These are phyloP conservation scores for Monosporozyma aerobia DNA, from an alignment of 805 yeast species.

Conservation along the genomic window DNA sequence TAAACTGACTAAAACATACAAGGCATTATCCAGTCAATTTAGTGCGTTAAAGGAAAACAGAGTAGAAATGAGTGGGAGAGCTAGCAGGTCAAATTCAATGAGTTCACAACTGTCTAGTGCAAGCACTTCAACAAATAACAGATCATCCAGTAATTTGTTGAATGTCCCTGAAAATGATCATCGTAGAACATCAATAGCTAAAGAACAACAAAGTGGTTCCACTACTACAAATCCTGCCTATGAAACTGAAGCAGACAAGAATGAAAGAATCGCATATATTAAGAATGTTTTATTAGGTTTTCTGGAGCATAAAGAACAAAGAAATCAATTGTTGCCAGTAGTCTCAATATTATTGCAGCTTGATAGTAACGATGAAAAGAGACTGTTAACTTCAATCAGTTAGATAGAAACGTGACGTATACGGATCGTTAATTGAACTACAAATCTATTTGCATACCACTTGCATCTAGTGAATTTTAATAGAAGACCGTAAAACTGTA, in stretches of 20 bases:
- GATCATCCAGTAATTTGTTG: slow-evolving; percentile 6
- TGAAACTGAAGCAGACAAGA: slow-evolving; percentile 19
- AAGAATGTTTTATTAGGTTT: slow-evolving; percentile 88
- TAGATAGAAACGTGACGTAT: slow-evolving; percentile 4
- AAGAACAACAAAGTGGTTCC: slow-evolving; percentile 6
- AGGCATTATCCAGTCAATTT: slow-evolving; percentile 50
- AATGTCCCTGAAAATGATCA: slow-evolving; percentile 6
- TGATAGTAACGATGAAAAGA: slow-evolving; percentile 61
- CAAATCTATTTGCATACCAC: not conserved
- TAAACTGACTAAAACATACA: slow-evolving; percentile 61
- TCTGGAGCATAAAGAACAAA: slow-evolving; percentile 85
- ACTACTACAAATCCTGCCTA: not conserved
- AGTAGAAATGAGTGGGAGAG: slow-evolving; percentile 16
- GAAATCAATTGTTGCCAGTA: slow-evolving; percentile 78
- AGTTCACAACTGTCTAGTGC: slow-evolving; percentile 16
- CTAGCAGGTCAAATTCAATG: slow-evolving; percentile 33
- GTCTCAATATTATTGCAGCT: slow-evolving; percentile 64
- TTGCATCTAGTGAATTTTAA: not conserved
- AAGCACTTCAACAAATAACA: not conserved
- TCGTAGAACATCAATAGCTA: slow-evolving; percentile 9
- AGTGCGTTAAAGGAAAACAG: slow-evolving; percentile 35
- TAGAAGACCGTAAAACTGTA: no score
- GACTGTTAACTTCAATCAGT: slow-evolving; percentile 47
- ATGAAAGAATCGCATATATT: slow-evolving; percentile 59
- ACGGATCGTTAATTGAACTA: not conserved